Percentiles rank a stretch among this genome's conserved stretches.
phyloP scores from a whole-genome alignment of 345 rosid species.

The Hirschfeldia incana region DNA sequence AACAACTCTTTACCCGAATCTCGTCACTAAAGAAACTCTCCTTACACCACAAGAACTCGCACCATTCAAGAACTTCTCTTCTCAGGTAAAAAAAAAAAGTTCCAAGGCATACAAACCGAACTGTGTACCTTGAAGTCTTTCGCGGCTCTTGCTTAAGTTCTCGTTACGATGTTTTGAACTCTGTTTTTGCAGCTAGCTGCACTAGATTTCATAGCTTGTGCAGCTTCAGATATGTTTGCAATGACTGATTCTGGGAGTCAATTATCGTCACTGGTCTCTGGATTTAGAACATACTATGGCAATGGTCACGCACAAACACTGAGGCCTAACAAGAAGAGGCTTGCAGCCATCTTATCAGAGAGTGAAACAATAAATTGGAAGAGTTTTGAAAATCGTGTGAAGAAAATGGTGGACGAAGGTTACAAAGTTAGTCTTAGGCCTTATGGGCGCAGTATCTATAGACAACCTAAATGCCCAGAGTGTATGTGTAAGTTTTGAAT shows the following conservation, averaged over 20 bases:
- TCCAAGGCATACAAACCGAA: background rate
- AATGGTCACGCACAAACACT: slow-evolving; percentile 68
- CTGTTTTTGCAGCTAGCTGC: slow-evolving; percentile 71
- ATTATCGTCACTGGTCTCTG: slow-evolving; percentile 83
- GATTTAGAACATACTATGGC: slow-evolving; percentile 81
- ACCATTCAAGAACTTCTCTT: slow-evolving; percentile 83
- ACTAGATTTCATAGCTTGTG: slow-evolving; percentile 83
- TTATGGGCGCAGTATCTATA: slow-evolving; percentile 80
- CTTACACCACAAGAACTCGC: slow-evolving; percentile 72
- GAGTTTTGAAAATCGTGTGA: slow-evolving; percentile 57
- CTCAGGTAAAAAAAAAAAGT: slow-evolving; percentile 45
- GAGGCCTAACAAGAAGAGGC: slow-evolving; percentile 90
- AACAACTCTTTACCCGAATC: slow-evolving; percentile 71
- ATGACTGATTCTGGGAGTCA: slow-evolving; percentile 99
- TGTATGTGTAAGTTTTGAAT: slow-evolving; percentile 64
- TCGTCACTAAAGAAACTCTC: slow-evolving; percentile 86
- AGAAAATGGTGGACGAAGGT: slow-evolving; percentile 76
- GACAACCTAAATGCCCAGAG: slow-evolving; percentile 81
- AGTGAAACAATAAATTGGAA: slow-evolving; percentile 63
- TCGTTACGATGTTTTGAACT: background rate
- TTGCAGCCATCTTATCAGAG: slow-evolving; percentile 69
- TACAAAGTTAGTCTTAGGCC: slow-evolving; percentile 57
- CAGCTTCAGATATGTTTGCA: slow-evolving; percentile 85
- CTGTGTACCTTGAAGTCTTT: background rate
- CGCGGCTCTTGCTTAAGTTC: background rate